A percentile compares a stretch with the other conserved stretches of the same genome.
Conservation (phyloP, 2,329 filamentous ascomycete species). For the Colletotrichum endophyticum region DNA sequence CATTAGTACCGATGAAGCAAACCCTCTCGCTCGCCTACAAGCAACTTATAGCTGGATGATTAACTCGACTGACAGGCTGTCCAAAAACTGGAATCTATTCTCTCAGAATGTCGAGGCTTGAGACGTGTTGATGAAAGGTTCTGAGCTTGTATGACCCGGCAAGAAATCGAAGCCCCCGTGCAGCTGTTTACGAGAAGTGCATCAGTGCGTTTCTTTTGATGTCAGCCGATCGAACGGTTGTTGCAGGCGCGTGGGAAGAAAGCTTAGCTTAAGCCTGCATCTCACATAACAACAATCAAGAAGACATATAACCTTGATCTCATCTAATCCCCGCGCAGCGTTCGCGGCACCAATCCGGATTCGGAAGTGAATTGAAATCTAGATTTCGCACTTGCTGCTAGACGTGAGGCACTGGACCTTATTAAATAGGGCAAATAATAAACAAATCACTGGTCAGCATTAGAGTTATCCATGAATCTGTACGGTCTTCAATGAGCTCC, state of each 20-base stretch:
- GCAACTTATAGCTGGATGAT: background rate
- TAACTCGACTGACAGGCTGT: background rate
- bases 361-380: background rate
- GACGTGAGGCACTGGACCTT: background rate
- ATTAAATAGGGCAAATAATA: background rate
- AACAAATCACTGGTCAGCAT: background rate
- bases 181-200: background rate
- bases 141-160: background rate
- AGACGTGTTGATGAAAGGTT: background rate
- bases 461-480: background rate
- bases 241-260: background rate
- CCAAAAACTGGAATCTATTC: background rate
- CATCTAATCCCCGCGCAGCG: background rate
- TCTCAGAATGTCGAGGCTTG: background rate
- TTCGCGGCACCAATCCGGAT: background rate
- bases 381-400: background rate
- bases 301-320: background rate
- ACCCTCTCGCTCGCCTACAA: background rate
- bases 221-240: background rate
- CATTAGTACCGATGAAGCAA: background rate
- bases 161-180: background rate
- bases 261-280: background rate
- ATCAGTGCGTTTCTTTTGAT: background rate
- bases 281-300: background rate
- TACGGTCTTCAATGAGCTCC: background rate